Evolutionary conservation across 371 early-diverging fungal genomes (phyloP).

Genomic region (Mucor saturninus): DNA sequence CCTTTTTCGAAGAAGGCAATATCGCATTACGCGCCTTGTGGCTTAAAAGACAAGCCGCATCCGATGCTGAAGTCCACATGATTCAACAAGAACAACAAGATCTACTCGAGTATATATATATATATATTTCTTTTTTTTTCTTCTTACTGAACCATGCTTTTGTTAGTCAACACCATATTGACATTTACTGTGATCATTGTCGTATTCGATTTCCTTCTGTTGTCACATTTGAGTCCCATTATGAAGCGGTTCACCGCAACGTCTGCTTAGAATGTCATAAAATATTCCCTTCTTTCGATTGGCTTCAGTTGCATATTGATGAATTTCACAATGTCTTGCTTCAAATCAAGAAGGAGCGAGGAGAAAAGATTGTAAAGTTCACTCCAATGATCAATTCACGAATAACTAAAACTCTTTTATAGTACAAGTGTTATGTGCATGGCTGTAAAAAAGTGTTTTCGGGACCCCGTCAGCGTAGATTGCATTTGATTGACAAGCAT

Average conservation of each 20-base stretch:
- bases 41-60: conserved; percentile 36
- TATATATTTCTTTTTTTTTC: neutral
- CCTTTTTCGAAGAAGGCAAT: conserved; percentile 61
- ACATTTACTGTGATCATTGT: conserved; percentile 33
- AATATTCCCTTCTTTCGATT: conserved; percentile 56
- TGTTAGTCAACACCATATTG: conserved; percentile 18
- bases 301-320: conserved; percentile 60
- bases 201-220: conserved; percentile 25
- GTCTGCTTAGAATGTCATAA: conserved; percentile 57
- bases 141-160: neutral
- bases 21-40: conserved; percentile 57
- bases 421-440: conserved; percentile 78
- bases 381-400: too few species aligned
- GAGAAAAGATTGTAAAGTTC: conserved; percentile 63
- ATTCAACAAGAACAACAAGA: conserved; percentile 33
- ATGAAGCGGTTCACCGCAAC: conserved; percentile 59
- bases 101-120: conserved; percentile 24
- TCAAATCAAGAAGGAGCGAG: conserved; percentile 57
- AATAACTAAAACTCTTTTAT: neutral
- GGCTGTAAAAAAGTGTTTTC: conserved; percentile 58
- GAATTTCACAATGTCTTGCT: conserved; percentile 61
- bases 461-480: conserved; percentile 55
- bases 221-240: conserved; percentile 60
- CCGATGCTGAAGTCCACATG: conserved; percentile 20
- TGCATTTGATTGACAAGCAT: conserved; percentile 74